Percentiles rank a stretch among this genome's conserved stretches.
Conservation (phyloP, 2,329 filamentous ascomycete genomes). For the Diplodia scrobiculata region DNA sequence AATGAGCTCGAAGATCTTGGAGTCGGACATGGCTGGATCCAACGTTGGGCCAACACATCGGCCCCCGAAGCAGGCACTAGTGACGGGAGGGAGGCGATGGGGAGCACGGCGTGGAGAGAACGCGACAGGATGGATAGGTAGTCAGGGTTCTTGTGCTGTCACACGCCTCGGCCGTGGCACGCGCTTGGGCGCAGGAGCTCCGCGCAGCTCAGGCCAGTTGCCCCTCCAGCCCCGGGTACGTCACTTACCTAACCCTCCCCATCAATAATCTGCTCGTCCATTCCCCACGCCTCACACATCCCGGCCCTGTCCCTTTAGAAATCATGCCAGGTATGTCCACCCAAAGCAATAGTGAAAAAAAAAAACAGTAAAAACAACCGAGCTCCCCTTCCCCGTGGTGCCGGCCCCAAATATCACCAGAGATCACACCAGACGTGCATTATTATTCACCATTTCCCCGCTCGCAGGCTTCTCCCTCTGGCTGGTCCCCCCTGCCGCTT, state of each 20-base stretch:
- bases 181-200: slow-evolving; percentile 8
- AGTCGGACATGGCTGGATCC: slow-evolving; percentile 26
- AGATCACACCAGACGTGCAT: slow-evolving; percentile 2
- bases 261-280: not conserved
- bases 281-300: not conserved
- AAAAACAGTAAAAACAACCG: no score
- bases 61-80: not conserved
- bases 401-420: slow-evolving; percentile 5
- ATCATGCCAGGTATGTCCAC: not conserved
- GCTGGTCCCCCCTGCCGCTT: slow-evolving; percentile 45
- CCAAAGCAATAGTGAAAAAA: not conserved
- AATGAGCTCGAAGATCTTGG: slow-evolving; percentile 25
- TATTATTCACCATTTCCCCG: not conserved
- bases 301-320: not conserved
- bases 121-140: not conserved
- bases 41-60: slow-evolving; percentile 7
- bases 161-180: slow-evolving; percentile 20
- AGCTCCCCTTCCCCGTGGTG: not conserved
- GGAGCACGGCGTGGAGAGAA: not conserved
- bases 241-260: not conserved
- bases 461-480: slow-evolving; percentile 47
- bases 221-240: not conserved
- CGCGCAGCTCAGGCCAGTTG: not conserved
- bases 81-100: not conserved
- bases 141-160: slow-evolving; percentile 1